These are phyloP conservation scores for Leishmania guyanensis DNA, from an alignment of 208 protist genomes.

Conservation along the genomic window DNA sequence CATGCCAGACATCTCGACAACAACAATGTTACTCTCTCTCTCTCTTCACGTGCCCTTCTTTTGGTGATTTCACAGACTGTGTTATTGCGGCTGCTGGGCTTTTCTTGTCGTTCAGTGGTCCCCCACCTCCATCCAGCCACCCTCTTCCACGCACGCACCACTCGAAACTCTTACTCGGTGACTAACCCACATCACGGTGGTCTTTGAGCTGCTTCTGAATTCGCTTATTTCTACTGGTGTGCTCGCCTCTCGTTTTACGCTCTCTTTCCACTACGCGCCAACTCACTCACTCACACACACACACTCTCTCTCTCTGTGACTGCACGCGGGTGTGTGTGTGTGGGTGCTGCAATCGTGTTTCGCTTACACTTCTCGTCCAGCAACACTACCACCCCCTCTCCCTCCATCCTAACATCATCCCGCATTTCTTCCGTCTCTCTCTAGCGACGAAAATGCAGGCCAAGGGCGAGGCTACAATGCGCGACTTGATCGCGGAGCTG, in stretches of 20 bases:
- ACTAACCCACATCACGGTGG: neutral
- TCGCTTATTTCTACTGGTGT: neutral
- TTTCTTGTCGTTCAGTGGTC: too few relatives aligned
- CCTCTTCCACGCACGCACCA: neutral
- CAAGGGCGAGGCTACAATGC: slow-evolving; percentile 73
- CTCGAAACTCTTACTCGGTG: neutral
- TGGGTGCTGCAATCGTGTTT: neutral
- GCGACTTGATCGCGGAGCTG: slow-evolving; percentile 78
- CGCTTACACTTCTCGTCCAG: neutral
- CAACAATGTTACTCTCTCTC: too few relatives aligned
- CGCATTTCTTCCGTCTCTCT: neutral
- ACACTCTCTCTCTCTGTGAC: neutral
- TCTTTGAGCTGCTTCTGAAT: neutral
- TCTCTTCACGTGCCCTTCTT: too few relatives aligned
- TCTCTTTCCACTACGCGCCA: slow-evolving; percentile 1
- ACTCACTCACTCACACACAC: neutral
- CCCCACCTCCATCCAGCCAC: neutral
- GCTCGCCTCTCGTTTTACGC: neutral
- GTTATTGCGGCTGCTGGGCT: too few relatives aligned
- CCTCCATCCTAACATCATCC: neutral
- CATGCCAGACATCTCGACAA: too few relatives aligned
- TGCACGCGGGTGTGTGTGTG: neutral
- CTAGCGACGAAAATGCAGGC: slow-evolving; percentile 30
- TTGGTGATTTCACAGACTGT: too few relatives aligned
- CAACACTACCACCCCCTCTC: neutral